phyloP scores from a whole-genome alignment of 2,329 filamentous ascomycete genomes.

The Hymenoscyphus repandus region DNA sequence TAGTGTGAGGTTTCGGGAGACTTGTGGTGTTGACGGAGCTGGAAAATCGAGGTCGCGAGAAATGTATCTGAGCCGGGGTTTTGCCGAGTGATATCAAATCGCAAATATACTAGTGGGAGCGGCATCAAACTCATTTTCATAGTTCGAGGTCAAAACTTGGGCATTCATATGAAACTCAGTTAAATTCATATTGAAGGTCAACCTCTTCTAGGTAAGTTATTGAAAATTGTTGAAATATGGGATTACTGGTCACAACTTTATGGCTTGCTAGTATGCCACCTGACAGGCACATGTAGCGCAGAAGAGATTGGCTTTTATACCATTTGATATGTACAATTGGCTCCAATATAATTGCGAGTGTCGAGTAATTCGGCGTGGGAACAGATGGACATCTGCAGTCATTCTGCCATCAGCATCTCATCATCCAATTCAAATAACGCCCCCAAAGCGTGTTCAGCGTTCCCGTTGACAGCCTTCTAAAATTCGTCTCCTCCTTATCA shows the following conservation, averaged over 20 bases:
- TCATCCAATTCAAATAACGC: no score
- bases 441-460: not conserved
- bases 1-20: not conserved
- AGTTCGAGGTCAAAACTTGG: no score
- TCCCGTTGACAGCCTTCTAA: not conserved
- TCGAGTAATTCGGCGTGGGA: not conserved
- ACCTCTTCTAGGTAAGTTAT: no score
- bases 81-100: no score
- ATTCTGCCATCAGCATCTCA: no score
- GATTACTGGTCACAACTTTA: not conserved
- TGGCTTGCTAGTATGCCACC: not conserved
- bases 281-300: not conserved
- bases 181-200: no score
- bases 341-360: not conserved
- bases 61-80: constrained; percentile 11
- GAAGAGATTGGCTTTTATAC: not conserved
- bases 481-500: not conserved
- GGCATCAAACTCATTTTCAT: no score
- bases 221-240: no score
- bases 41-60: constrained; percentile 24
- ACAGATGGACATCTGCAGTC: no score
- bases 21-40: constrained; percentile 12
- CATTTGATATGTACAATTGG: constrained; percentile 1
- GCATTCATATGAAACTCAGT: no score
- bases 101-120: no score